These are phyloP conservation scores for Xanthoceras sorbifolium DNA, from an alignment of 345 rosid species.

Conservation along the genomic window DNA sequence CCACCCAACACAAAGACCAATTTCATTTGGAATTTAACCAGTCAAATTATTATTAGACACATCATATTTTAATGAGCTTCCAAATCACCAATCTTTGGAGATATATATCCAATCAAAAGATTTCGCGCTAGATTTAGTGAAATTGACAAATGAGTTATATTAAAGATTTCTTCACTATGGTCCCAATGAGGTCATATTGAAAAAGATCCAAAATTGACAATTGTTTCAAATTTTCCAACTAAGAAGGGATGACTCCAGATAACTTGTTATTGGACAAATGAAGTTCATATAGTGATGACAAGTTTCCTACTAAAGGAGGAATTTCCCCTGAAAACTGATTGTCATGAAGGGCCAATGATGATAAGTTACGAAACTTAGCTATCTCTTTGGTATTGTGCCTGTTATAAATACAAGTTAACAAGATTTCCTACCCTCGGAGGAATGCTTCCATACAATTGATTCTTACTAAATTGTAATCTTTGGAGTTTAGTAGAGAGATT, in stretches of 20 bases:
- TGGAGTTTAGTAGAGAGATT: conserved; percentile 17
- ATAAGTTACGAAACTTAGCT: neutral
- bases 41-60: neutral
- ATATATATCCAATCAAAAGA: conserved; percentile 11
- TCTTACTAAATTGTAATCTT: neutral
- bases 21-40: neutral
- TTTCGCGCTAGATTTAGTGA: conserved; percentile 24
- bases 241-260: conserved; percentile 23
- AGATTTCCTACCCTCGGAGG: conserved; percentile 19
- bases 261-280: conserved; percentile 18
- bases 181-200: conserved; percentile 23
- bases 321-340: conserved; percentile 14
- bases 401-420: neutral
- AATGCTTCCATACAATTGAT: conserved; percentile 5
- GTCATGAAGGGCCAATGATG: neutral
- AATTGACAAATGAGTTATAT: conserved; percentile 19
- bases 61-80: neutral
- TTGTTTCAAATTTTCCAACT: conserved; percentile 7
- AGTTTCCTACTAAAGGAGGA: conserved; percentile 21
- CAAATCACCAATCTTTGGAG: conserved; percentile 18
- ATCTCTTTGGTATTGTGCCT: conserved; percentile 13
- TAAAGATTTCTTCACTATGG: conserved; percentile 7
- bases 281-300: conserved; percentile 3
- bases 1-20: no score
- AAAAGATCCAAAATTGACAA: conserved; percentile 13